These are phyloP conservation scores for Sporothrix euskadiensis DNA, from an alignment of 2,329 filamentous ascomycete genomes.

Conservation along the genomic window DNA sequence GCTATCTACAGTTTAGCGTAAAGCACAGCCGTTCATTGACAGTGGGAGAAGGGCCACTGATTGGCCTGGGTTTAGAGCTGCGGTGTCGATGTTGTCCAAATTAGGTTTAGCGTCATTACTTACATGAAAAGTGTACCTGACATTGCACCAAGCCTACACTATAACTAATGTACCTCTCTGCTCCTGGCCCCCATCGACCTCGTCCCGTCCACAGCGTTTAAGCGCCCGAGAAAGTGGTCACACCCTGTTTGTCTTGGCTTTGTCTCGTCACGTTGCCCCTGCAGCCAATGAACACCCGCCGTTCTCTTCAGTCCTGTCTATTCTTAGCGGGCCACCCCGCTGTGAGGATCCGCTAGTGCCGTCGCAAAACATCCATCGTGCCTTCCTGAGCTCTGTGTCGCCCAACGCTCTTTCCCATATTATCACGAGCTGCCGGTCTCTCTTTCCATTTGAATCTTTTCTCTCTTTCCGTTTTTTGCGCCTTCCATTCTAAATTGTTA, in stretches of 20 bases:
- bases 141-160: not conserved
- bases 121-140: not conserved
- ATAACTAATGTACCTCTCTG: not conserved
- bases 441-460: not conserved
- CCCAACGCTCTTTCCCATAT: slow-evolving; percentile 7
- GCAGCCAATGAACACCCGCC: slow-evolving; percentile 26
- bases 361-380: slow-evolving; percentile 22
- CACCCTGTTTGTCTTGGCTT: slow-evolving; percentile 26
- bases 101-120: slow-evolving; percentile 1
- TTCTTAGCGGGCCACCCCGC: slow-evolving; percentile 31
- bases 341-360: slow-evolving; percentile 23
- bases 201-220: slow-evolving; percentile 23
- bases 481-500: not conserved
- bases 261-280: slow-evolving; percentile 26
- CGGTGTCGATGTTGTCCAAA: not conserved
- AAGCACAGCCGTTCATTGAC: not conserved
- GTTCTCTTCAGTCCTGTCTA: slow-evolving; percentile 18
- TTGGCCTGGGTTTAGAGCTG: not conserved
- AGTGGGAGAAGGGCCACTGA: not conserved
- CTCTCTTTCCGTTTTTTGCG: not conserved
- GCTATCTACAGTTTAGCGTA: not conserved
- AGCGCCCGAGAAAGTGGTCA: slow-evolving; percentile 32
- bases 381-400: slow-evolving; percentile 13
- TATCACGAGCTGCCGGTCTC: not conserved
- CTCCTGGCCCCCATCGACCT: slow-evolving; percentile 21